Conservation (phyloP, 2,329 filamentous ascomycete species). For the Dothiorella sarmentorum region DNA sequence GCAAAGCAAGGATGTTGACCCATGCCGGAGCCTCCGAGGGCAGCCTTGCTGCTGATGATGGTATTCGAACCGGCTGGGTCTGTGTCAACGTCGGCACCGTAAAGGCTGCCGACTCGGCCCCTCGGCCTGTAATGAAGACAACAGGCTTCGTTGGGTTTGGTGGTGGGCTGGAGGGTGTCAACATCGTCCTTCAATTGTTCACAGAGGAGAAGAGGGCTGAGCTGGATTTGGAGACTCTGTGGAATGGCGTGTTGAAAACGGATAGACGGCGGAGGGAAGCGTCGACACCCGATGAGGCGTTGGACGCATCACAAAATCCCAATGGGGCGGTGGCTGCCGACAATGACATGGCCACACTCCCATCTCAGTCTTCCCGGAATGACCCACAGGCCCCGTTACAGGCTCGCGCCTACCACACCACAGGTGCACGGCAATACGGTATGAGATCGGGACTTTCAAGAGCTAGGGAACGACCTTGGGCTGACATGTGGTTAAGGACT, state of each 20-base stretch:
- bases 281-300: slow-evolving; percentile 30
- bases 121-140: not conserved
- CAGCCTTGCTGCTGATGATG: slow-evolving; percentile 68
- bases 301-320: not conserved
- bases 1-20: slow-evolving; percentile 76
- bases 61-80: slow-evolving; percentile 90
- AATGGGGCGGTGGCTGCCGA: slow-evolving; percentile 8
- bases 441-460: not conserved
- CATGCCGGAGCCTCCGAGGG: slow-evolving; percentile 59
- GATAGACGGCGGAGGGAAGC: slow-evolving; percentile 37
- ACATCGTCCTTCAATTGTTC: slow-evolving; percentile 68
- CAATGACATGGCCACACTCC: not conserved
- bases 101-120: slow-evolving; percentile 46
- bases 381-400: not conserved
- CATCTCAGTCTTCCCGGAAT: slow-evolving; percentile 13
- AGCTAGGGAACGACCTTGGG: not conserved
- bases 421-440: not conserved
- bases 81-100: slow-evolving; percentile 83
- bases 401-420: not conserved
- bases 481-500: slow-evolving; percentile 4
- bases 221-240: slow-evolving; percentile 64
- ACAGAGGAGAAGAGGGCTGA: slow-evolving; percentile 67
- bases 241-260: slow-evolving; percentile 49
- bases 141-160: slow-evolving; percentile 77
- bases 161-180: slow-evolving; percentile 52